phyloP scores from a whole-genome alignment of 495 filamentous ascomycete genomes.

The Sporormia fimetaria region DNA sequence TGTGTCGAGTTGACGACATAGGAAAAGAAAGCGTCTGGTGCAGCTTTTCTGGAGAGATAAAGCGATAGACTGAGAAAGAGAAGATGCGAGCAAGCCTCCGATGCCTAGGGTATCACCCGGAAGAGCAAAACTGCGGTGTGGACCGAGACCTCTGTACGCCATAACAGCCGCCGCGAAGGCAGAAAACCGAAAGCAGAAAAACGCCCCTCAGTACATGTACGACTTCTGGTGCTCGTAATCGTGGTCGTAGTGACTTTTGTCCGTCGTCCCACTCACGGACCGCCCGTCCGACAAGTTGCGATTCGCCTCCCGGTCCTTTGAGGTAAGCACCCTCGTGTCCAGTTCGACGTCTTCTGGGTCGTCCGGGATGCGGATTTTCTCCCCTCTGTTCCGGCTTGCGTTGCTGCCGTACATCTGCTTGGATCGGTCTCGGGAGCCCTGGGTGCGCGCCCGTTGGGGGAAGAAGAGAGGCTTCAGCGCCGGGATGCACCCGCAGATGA shows the following conservation, averaged over 20 bases:
- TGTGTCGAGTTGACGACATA: no score
- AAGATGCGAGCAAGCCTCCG: no score
- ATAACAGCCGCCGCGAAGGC: not conserved
- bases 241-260: constrained; percentile 14
- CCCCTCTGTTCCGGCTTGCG: constrained; percentile 4
- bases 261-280: constrained; percentile 15
- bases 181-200: not conserved
- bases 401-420: constrained; percentile 9
- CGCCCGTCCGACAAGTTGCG: not conserved
- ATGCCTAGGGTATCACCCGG: no score
- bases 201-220: constrained; percentile 14
- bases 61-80: no score
- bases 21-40: no score
- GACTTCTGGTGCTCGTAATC: constrained; percentile 17
- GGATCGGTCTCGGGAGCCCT: constrained; percentile 1
- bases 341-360: constrained; percentile 8
- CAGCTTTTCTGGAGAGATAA: no score
- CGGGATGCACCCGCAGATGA: constrained; percentile 24
- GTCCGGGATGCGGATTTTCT: not conserved
- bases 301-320: constrained; percentile 4
- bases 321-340: constrained; percentile 12
- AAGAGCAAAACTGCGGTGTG: no score
- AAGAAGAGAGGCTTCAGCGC: constrained; percentile 25
- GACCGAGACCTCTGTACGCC: no score
- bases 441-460: constrained; percentile 6